phyloP scores from a whole-genome alignment of 75 land plant species.

The Adiantum capillusveneris region DNA sequence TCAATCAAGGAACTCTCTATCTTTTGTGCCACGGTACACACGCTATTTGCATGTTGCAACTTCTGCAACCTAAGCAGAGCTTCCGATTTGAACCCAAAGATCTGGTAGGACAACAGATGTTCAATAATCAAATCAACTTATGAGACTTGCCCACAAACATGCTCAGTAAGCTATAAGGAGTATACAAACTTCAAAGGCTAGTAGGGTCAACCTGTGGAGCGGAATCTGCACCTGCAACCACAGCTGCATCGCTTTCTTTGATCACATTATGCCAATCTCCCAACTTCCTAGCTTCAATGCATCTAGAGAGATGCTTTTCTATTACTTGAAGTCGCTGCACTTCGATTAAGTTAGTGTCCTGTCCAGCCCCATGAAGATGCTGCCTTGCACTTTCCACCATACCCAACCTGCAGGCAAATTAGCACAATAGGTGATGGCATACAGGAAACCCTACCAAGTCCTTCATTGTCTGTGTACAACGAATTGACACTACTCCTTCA shows the following conservation, averaged over 20 bases:
- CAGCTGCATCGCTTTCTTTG: constrained; percentile 76
- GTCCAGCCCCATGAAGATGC: constrained; percentile 45
- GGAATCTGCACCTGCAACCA: constrained; percentile 71
- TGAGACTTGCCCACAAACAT: too few relatives aligned
- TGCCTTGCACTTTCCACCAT: constrained; percentile 57
- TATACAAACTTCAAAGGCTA: background rate
- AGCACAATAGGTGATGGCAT: background rate
- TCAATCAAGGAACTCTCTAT: constrained; percentile 18
- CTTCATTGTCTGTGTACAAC: background rate
- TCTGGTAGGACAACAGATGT: constrained; percentile 32
- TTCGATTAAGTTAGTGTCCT: constrained; percentile 30
- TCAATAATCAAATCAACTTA: too few relatives aligned
- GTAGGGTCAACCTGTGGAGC: constrained; percentile 51
- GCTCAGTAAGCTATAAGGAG: background rate
- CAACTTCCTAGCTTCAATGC: constrained; percentile 55
- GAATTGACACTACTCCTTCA: background rate
- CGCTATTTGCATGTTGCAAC: constrained; percentile 58
- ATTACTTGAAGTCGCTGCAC: constrained; percentile 48
- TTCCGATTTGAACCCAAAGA: constrained; percentile 71
- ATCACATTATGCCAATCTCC: constrained; percentile 66
- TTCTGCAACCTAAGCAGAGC: constrained; percentile 65
- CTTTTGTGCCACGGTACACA: constrained; percentile 37
- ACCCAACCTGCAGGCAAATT: constrained; percentile 51
- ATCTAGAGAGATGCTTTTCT: constrained; percentile 54
- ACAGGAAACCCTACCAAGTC: background rate